Evolutionary conservation across 2,329 filamentous ascomycete species (phyloP).

Genomic region (Aureobasidium lini): DNA sequence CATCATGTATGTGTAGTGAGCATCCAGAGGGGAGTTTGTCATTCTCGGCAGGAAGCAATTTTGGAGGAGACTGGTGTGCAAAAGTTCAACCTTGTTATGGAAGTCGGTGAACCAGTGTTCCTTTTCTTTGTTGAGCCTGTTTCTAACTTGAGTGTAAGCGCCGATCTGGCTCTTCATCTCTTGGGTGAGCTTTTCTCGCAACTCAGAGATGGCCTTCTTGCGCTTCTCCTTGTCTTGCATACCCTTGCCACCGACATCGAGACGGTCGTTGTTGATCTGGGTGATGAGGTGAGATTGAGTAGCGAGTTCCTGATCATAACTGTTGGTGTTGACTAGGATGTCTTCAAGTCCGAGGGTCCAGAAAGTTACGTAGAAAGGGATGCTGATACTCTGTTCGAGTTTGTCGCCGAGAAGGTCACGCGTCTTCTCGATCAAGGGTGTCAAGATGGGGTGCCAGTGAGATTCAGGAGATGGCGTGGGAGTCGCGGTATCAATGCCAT

Average conservation of each 20-base stretch:
- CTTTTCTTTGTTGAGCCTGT: conserved; percentile 67
- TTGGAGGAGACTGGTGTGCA: conserved; percentile 75
- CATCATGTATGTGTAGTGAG: conserved; percentile 81
- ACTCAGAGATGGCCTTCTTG: conserved; percentile 60
- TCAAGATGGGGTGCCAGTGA: conserved; percentile 60
- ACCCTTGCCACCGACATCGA: conserved; percentile 62
- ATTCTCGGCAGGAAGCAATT: conserved; percentile 88
- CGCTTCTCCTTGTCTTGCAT: conserved; percentile 61
- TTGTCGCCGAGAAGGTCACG: conserved; percentile 53
- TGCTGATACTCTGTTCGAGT: conserved; percentile 62
- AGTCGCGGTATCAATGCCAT: conserved; percentile 12
- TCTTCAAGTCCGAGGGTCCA: conserved; percentile 86
- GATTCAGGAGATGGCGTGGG: conserved; percentile 21
- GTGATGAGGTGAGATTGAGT: conserved; percentile 60
- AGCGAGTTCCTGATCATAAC: conserved; percentile 70
- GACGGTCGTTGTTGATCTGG: conserved; percentile 61
- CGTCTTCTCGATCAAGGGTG: conserved; percentile 65
- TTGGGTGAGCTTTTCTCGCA: conserved; percentile 61
- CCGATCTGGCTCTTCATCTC: conserved; percentile 66
- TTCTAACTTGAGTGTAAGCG: conserved; percentile 58
- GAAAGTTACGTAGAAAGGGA: conserved; percentile 82
- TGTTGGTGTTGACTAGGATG: conserved; percentile 64
- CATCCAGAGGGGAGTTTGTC: conserved; percentile 75
- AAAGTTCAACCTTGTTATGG: conserved; percentile 53
- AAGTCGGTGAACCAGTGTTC: conserved; percentile 67